A percentile compares a stretch with the other conserved stretches of the same genome.
These are phyloP conservation scores for Glycine latifolia DNA, from an alignment of 306 rosid genomes.

Conservation along the genomic window DNA sequence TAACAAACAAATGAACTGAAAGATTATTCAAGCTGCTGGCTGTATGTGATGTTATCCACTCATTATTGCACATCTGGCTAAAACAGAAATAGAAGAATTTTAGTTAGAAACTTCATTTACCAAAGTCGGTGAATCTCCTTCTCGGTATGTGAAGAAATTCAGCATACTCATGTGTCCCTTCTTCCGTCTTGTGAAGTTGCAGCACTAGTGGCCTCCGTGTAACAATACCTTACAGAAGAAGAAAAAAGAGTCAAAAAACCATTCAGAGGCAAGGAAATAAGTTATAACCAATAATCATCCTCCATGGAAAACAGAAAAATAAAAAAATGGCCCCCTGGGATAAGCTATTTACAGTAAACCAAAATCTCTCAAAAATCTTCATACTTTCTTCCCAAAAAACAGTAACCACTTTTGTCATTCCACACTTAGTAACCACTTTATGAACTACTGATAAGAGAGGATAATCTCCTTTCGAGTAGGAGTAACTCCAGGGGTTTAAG, in stretches of 20 bases:
- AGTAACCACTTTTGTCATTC: neutral
- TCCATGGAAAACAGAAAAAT: constrained; percentile 23
- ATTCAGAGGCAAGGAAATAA: constrained; percentile 15
- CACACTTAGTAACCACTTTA: too few species aligned
- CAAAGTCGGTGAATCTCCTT: constrained; percentile 82
- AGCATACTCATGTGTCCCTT: constrained; percentile 82
- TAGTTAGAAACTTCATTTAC: constrained; percentile 53
- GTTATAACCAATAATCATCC: constrained; percentile 13
- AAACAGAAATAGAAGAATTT: constrained; percentile 25
- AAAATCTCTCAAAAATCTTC: neutral
- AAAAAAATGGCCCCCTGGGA: neutral
- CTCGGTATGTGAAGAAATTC: constrained; percentile 96
- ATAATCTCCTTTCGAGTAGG: too few species aligned
- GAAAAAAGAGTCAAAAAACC: constrained; percentile 9
- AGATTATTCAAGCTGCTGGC: neutral
- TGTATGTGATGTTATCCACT: neutral
- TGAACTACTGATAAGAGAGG: too few species aligned
- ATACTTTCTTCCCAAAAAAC: neutral
- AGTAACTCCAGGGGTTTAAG: too few species aligned
- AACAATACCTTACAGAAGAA: constrained; percentile 83
- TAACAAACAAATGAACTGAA: constrained; percentile 16
- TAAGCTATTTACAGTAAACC: constrained; percentile 17
- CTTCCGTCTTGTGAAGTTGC: constrained; percentile 89
- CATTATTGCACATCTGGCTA: constrained; percentile 10
- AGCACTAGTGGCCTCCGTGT: constrained; percentile 94